phyloP scores from a whole-genome alignment of 148 eudicot species.

The Persicaria maculosa region DNA sequence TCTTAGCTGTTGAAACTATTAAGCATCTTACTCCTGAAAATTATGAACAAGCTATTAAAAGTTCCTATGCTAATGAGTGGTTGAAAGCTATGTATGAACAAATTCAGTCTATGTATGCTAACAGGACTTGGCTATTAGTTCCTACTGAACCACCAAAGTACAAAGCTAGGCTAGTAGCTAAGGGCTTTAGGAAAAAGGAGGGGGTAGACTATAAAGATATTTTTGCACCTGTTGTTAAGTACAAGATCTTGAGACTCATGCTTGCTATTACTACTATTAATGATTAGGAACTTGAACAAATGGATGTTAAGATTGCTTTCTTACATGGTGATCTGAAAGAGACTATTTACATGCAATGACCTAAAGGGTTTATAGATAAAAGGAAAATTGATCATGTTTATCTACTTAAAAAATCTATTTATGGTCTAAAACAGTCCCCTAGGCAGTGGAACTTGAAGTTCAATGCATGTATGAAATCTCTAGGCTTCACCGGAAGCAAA shows the following conservation, averaged over 20 bases:
- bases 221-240: background rate
- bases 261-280: background rate
- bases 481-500: no score
- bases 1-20: background rate
- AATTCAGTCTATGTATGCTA: background rate
- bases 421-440: no score
- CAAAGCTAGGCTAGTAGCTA: background rate
- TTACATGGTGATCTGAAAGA: no score
- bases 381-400: no score
- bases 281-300: background rate
- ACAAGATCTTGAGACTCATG: background rate
- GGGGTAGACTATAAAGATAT: background rate
- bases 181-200: background rate
- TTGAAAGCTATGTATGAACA: background rate
- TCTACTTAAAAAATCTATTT: no score
- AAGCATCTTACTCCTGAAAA: background rate
- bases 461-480: no score
- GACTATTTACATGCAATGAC: no score
- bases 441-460: no score
- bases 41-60: background rate
- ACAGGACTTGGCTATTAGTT: background rate
- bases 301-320: background rate
- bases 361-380: no score
- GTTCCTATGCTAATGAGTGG: background rate
- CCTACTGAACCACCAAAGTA: background rate